phyloP scores from a whole-genome alignment of 2,329 filamentous ascomycete species.

The Mycocentrospora acerina region DNA sequence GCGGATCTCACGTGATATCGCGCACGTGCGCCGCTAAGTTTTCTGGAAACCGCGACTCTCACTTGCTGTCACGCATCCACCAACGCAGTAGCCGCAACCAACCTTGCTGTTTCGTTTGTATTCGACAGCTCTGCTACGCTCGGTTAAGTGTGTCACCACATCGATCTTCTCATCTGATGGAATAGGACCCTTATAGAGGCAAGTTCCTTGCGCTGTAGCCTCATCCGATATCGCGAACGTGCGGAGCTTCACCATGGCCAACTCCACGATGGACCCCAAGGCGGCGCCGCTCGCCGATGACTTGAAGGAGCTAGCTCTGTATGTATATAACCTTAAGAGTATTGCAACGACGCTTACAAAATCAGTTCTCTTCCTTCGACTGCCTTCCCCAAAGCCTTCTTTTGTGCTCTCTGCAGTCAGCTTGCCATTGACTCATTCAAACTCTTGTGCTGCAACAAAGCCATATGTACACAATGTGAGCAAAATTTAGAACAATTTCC shows the following conservation, averaged over 20 bases:
- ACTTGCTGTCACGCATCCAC: conserved; percentile 8
- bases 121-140: not conserved
- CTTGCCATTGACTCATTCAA: conserved; percentile 88
- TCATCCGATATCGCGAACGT: conserved; percentile 17
- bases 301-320: conserved; percentile 37
- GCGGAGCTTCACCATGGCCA: conserved; percentile 29
- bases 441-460: conserved; percentile 91
- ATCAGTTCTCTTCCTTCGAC: conserved; percentile 76
- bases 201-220: conserved; percentile 24
- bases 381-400: conserved; percentile 92
- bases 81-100: conserved; percentile 3
- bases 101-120: conserved; percentile 7
- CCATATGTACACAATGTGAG: conserved; percentile 88
- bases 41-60: conserved; percentile 7
- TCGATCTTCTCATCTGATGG: conserved; percentile 19
- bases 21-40: conserved; percentile 10
- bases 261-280: conserved; percentile 30
- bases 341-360: too few species aligned
- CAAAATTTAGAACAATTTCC: not conserved
- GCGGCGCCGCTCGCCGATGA: conserved; percentile 37
- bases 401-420: conserved; percentile 91
- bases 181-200: conserved; percentile 15
- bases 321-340: too few species aligned
- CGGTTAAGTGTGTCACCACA: not conserved
- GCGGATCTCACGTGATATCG: not conserved